Evolutionary conservation across 306 rosid species (phyloP).

Genomic region (Castanea mollissima): DNA sequence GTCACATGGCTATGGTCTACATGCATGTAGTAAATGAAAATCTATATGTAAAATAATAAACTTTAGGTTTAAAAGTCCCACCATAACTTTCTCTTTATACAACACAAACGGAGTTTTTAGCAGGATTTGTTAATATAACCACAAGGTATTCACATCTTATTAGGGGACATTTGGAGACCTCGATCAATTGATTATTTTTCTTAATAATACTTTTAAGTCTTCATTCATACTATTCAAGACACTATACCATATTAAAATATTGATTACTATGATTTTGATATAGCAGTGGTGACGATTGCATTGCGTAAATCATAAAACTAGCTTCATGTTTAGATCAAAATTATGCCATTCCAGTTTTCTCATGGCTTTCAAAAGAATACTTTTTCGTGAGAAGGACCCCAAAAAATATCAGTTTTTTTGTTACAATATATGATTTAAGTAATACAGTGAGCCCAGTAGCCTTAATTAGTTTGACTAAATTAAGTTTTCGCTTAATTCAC

Average conservation of each 20-base stretch:
- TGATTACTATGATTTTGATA: neutral
- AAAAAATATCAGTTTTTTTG: slow-evolving; percentile 11
- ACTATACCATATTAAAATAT: slow-evolving; percentile 6
- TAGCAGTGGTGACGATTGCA: slow-evolving; percentile 34
- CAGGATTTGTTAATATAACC: too few species aligned
- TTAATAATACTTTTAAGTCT: neutral
- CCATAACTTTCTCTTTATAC: too few species aligned
- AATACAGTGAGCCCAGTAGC: slow-evolving; percentile 20
- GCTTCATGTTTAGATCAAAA: neutral
- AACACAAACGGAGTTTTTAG: too few species aligned
- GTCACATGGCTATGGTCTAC: neutral
- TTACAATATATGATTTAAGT: slow-evolving; percentile 34
- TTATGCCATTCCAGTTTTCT: slow-evolving; percentile 17
- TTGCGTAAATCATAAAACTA: slow-evolving; percentile 25
- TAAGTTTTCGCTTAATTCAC: slow-evolving; percentile 34
- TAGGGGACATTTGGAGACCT: too few species aligned
- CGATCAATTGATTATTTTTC: too few species aligned
- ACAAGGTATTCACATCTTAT: too few species aligned
- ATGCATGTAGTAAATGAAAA: neutral
- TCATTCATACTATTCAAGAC: slow-evolving; percentile 14
- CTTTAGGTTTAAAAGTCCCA: slow-evolving; percentile 9
- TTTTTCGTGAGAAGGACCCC: slow-evolving; percentile 39
- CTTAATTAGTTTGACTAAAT: slow-evolving; percentile 40
- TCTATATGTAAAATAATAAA: slow-evolving; percentile 8
- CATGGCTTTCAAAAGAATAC: slow-evolving; percentile 44